A percentile compares a stretch with the other conserved stretches of the same genome.
Conservation (phyloP, 2,329 filamentous ascomycete genomes). For the Xylariaceae sp. region DNA sequence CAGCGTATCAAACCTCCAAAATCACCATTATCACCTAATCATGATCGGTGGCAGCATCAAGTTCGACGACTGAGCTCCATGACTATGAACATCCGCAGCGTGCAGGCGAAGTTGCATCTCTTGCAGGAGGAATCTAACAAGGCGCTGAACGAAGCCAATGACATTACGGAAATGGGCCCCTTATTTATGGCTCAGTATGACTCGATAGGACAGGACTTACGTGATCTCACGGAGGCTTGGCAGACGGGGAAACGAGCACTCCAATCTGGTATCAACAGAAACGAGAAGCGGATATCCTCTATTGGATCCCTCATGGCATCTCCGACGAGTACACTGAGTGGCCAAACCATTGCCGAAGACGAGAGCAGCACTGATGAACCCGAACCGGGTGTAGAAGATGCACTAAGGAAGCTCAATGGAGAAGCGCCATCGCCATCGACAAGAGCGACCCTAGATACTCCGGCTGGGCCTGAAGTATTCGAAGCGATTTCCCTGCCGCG, state of each 20-base stretch:
- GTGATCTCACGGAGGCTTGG: slow-evolving; percentile 76
- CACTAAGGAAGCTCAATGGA: slow-evolving; percentile 72
- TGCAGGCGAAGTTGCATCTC: slow-evolving; percentile 92
- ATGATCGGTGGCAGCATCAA: slow-evolving; percentile 79
- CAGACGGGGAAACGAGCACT: slow-evolving; percentile 80
- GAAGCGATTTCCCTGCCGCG: slow-evolving; percentile 79
- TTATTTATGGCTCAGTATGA: slow-evolving; percentile 86
- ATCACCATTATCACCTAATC: slow-evolving; percentile 60
- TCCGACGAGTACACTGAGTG: slow-evolving; percentile 59
- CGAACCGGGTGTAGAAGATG: slow-evolving; percentile 47
- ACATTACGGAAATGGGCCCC: slow-evolving; percentile 69
- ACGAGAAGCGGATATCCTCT: slow-evolving; percentile 63
- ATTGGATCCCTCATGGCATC: slow-evolving; percentile 53
- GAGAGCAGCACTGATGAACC: slow-evolving; percentile 51
- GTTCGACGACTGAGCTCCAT: slow-evolving; percentile 82
- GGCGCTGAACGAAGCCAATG: slow-evolving; percentile 65
- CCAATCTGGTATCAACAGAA: slow-evolving; percentile 73
- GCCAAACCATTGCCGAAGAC: slow-evolving; percentile 57
- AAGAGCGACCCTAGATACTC: slow-evolving; percentile 45
- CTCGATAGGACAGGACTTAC: slow-evolving; percentile 83
- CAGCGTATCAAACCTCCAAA: slow-evolving; percentile 53
- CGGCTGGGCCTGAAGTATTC: slow-evolving; percentile 73
- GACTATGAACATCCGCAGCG: slow-evolving; percentile 80
- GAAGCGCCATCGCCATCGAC: slow-evolving; percentile 49
- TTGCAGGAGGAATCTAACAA: slow-evolving; percentile 83